Conservation (phyloP, 805 yeast species). For the Zygotorulaspora florentina region DNA sequence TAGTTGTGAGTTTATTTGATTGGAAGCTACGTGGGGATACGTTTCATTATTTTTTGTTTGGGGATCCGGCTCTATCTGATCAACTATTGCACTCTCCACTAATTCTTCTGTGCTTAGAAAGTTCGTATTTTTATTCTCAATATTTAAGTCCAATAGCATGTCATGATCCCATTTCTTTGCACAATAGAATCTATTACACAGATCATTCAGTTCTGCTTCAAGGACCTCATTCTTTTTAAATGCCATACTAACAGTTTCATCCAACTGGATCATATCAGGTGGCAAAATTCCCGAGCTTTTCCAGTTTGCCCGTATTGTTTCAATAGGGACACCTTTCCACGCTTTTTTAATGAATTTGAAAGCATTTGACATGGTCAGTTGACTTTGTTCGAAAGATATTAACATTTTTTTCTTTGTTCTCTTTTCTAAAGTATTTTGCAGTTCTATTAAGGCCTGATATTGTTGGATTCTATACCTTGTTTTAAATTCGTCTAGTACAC, state of each 20-base stretch:
- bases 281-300: slow-evolving; percentile 43
- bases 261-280: slow-evolving; percentile 26
- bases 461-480: slow-evolving; percentile 55
- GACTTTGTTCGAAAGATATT: slow-evolving; percentile 38
- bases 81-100: slow-evolving; percentile 56
- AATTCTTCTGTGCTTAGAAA: slow-evolving; percentile 59
- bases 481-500: slow-evolving; percentile 59
- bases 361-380: slow-evolving; percentile 50
- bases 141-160: slow-evolving; percentile 46
- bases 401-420: slow-evolving; percentile 19
- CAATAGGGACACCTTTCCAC: slow-evolving; percentile 45
- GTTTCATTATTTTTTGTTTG: slow-evolving; percentile 4
- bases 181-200: slow-evolving; percentile 48
- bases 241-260: slow-evolving; percentile 32
- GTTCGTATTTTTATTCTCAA: slow-evolving; percentile 41
- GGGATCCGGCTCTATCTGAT: slow-evolving; percentile 36
- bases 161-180: slow-evolving; percentile 56
- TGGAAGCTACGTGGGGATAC: not conserved
- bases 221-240: slow-evolving; percentile 37
- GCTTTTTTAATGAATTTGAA: slow-evolving; percentile 55
- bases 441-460: slow-evolving; percentile 38
- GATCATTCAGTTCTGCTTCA: slow-evolving; percentile 39
- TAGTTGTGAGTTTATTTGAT: slow-evolving; percentile 1
- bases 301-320: slow-evolving; percentile 41
- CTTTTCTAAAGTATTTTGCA: slow-evolving; percentile 26